Evolutionary conservation across 2,329 filamentous ascomycete genomes (phyloP), one percentile per base, ranked within the genome.

Genomic region (Leptosphaerulina australis): DNA sequence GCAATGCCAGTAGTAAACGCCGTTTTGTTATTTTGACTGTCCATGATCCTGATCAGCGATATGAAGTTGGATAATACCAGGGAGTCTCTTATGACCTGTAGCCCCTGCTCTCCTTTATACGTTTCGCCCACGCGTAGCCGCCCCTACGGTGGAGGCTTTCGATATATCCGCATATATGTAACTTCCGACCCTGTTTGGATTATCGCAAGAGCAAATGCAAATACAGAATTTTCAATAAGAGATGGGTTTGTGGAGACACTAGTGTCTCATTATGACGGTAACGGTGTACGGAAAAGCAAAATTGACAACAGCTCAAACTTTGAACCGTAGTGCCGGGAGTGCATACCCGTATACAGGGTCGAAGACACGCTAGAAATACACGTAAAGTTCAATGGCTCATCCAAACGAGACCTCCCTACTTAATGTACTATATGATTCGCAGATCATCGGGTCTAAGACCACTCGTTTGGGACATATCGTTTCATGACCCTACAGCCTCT

Each of bases 211-310:
- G 10, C n/a, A n/a, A 26, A 8, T 3, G 10, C 12, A 12, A 5
- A 12, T 4, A 20, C 3, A 11, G 17, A 6, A 30, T 18, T 21
- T 9, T 18, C 10, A 24, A 24, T 12, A 40, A 34, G 36, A 50
- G 9, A 20, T 40, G 34, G 47, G 25, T 36, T 28, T 8, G 36
- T n/a, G 9, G 35, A 22, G 36, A 26, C 25, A 51, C 15, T 30
- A 41, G 35, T 37, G 14, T 30, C 48, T 28, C 31, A 36, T 22
- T n/a, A 14, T 20, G 14, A 36, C 2, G 10, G 17, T 21, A 34
- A 37, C 12, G 36, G 30, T 26, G 30, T 18, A 10, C 5, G 10
- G 38, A 51, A 50, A 45, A 50, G 34, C 46, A 45, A 51, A 37
- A 28, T 15, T 37, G 37, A 41, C 48, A 37, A 35, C 26, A 31